Conservation (phyloP, 2,329 filamentous ascomycete genomes). For the Arthrobotrys iridis region DNA sequence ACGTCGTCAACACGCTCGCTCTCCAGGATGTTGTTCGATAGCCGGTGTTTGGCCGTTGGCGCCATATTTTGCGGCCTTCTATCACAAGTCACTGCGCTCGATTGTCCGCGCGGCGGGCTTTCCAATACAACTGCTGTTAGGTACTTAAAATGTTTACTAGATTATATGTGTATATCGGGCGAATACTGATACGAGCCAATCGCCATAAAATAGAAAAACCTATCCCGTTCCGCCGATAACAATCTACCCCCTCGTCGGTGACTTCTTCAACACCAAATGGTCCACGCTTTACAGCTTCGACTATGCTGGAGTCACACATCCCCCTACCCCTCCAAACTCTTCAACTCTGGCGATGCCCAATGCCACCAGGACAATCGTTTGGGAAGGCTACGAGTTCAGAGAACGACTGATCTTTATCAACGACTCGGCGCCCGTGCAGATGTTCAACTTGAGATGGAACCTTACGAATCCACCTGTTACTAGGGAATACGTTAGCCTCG, state of each 20-base stretch:
- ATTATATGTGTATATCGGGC: not conserved
- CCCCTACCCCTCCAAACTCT: constrained; percentile 20
- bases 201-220: constrained; percentile 34
- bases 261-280: constrained; percentile 52
- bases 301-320: constrained; percentile 35
- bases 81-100: constrained; percentile 31
- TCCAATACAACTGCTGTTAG: constrained; percentile 49
- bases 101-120: constrained; percentile 38
- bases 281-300: constrained; percentile 44
- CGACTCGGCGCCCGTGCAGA: constrained; percentile 18
- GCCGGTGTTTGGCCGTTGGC: constrained; percentile 21
- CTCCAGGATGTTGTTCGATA: constrained; percentile 10
- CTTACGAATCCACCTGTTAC: constrained; percentile 48
- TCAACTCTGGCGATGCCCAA: constrained; percentile 5
- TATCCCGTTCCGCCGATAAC: constrained; percentile 42
- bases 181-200: not conserved
- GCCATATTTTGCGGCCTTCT: constrained; percentile 11
- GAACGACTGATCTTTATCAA: constrained; percentile 47
- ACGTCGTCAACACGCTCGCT: not conserved
- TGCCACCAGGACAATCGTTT: constrained; percentile 34
- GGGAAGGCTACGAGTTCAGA: constrained; percentile 38
- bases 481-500: constrained; percentile 21
- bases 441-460: constrained; percentile 49
- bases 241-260: constrained; percentile 47
- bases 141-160: not conserved